Base-by-base conservation (phyloP, 1,284 basidiomycete genomes). In the Pisolithus thermaeus region DNA sequence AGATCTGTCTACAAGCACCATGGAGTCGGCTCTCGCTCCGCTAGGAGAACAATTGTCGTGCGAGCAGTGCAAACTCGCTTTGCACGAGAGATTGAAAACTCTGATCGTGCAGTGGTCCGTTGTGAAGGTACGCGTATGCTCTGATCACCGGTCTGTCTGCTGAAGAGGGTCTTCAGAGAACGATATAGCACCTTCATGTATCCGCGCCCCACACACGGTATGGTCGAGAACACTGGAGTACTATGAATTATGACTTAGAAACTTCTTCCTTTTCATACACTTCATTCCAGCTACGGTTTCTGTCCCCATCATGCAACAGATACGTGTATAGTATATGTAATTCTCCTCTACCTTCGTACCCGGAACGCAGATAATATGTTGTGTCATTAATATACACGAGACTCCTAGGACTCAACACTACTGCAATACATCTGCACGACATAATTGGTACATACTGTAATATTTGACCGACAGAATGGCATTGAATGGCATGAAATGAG, bases 51-150 rank as follows among this genome's bases (percentile, higher is more conserved):
- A 81, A 56, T 62, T 85, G 12, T 68, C 72, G 22, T 85, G 83
- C 59, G 77, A 82, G 23, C 71, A 80, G 27, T 90, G 87, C 64
- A 78, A 78, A 57, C 62, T 70, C 49, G 70, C 77, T 2, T 73
- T 90, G 20, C 69, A 75, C 48, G 81, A 85, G 39, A 78, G 87
- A 28, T 78, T 90, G 48, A 83, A 81, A 65, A 77, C 77, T 52
- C 72, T 90, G 40, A 70, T 87, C 41, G 68, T 83, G 20, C 84
- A 89, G 61, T 90, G 87, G 87, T 84, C 87, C 7, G 72, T 82
- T 36, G 83, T 90, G 43, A 90, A 87, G 73, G 87, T 86, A 58
- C 36, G 66, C 51, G 8, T 49, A 48, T 7, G 11, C 3, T 16
- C 16, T 7, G 3, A 7, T 35, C 25, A 11, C 16, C 23, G n/a